These are phyloP conservation scores for Hypoxylon sp. DNA, from an alignment of 2,329 filamentous ascomycete genomes.

Conservation along the genomic window DNA sequence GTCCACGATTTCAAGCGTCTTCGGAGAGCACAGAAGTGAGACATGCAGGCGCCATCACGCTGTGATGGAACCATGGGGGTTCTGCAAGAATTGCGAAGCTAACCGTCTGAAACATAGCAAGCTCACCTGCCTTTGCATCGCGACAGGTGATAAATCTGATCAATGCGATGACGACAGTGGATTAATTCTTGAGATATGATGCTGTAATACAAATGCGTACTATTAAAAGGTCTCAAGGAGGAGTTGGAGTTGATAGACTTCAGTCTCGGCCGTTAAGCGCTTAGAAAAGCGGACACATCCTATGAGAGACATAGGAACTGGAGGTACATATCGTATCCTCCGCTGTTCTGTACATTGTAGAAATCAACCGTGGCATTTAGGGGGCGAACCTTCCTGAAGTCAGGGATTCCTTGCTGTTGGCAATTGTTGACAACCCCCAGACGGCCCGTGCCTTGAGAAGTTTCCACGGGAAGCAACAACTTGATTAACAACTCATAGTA, in stretches of 20 bases:
- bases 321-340: constrained; percentile 2
- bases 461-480: constrained; percentile 27
- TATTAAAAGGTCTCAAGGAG: not conserved
- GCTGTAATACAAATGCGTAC: not conserved
- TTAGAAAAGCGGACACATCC: constrained; percentile 34
- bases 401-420: constrained; percentile 42
- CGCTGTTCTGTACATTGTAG: not conserved
- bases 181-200: constrained; percentile 9
- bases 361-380: constrained; percentile 14
- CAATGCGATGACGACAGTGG: constrained; percentile 23
- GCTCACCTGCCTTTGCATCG: constrained; percentile 10
- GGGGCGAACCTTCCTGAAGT: constrained; percentile 26
- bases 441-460: constrained; percentile 42
- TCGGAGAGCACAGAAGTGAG: constrained; percentile 48
- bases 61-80: constrained; percentile 50
- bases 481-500: constrained; percentile 3
- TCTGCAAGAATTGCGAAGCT: constrained; percentile 43
- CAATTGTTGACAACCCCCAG: constrained; percentile 35
- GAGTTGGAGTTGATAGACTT: constrained; percentile 19
- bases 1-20: constrained; percentile 41
- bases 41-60: constrained; percentile 53
- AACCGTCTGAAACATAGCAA: constrained; percentile 41
- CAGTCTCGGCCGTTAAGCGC: constrained; percentile 30
- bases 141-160: constrained; percentile 21
- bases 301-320: constrained; percentile 3